A percentile compares a stretch with the other conserved stretches of the same genome.
phyloP scores from a whole-genome alignment of 768 basidiomycete species.

The Collybiopsis luxurians region DNA sequence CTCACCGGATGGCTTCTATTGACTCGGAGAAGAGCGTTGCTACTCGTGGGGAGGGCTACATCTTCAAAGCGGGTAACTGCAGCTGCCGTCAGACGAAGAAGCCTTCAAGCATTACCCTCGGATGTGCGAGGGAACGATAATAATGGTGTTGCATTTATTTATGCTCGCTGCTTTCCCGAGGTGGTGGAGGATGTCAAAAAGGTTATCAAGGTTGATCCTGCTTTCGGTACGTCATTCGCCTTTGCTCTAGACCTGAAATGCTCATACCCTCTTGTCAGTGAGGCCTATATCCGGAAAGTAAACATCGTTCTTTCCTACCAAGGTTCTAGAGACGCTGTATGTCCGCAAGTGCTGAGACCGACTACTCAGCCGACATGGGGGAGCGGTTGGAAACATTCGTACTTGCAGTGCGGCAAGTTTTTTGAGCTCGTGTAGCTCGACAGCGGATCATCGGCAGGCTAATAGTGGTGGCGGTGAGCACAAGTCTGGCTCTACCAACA shows the following conservation, averaged over 20 bases:
- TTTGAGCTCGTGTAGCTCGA: no score
- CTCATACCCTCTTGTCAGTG: constrained; percentile 40
- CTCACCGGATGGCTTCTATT: constrained; percentile 80
- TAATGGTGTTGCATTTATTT: constrained; percentile 92
- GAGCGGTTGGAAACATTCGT: no score
- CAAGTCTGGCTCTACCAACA: no score
- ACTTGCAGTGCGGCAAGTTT: no score
- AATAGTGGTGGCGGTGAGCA: no score
- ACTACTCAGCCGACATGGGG: no score
- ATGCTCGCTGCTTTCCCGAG: constrained; percentile 94
- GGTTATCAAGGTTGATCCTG: constrained; percentile 88
- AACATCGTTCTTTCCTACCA: constrained; percentile 76
- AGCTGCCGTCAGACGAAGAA: constrained; percentile 90
- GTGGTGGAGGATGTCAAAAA: constrained; percentile 94
- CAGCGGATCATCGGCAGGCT: no score
- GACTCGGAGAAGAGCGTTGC: constrained; percentile 78
- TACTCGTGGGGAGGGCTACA: constrained; percentile 92
- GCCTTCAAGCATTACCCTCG: constrained; percentile 89
- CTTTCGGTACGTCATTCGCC: constrained; percentile 60
- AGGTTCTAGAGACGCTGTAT: constrained; percentile 83
- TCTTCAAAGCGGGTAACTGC: constrained; percentile 91
- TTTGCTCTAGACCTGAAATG: constrained; percentile 6
- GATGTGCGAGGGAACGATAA: constrained; percentile 97
- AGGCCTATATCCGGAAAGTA: constrained; percentile 94
- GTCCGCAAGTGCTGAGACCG: no score